A percentile compares a stretch with the other conserved stretches of the same genome.
These are phyloP conservation scores for Scenedesmus sp. DNA, from an alignment of 163 green algal species.

Conservation along the genomic window DNA sequence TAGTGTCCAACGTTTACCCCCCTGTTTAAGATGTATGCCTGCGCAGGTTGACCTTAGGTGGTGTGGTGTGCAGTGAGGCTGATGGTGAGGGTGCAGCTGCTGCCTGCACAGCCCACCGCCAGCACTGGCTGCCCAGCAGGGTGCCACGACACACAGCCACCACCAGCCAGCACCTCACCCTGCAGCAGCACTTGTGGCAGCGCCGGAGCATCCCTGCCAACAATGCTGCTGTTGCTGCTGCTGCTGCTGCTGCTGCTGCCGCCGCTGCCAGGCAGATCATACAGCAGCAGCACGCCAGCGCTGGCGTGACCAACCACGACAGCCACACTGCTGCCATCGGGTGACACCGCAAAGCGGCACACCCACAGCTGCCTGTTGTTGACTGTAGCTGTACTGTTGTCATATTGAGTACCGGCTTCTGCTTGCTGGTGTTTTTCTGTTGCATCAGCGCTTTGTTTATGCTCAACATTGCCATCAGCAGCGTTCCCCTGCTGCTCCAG, in stretches of 20 bases:
- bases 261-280: not conserved
- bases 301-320: not conserved
- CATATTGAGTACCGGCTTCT: not conserved
- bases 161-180: not conserved
- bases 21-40: too few relatives aligned
- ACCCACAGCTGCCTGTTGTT: not conserved
- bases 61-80: not conserved
- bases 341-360: constrained; percentile 8
- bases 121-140: not conserved
- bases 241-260: not conserved
- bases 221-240: not conserved
- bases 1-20: too few relatives aligned
- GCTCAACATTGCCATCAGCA: not conserved
- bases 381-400: not conserved
- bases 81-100: constrained; percentile 13
- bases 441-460: not conserved
- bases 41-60: not conserved
- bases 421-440: not conserved
- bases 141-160: constrained; percentile 31
- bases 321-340: constrained; percentile 2
- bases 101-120: constrained; percentile 1
- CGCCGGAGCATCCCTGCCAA: not conserved
- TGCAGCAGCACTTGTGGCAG: not conserved
- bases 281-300: constrained; percentile 40
- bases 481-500: not conserved